Conservation (phyloP, 441 rosid species). For the Brassica balearica region DNA sequence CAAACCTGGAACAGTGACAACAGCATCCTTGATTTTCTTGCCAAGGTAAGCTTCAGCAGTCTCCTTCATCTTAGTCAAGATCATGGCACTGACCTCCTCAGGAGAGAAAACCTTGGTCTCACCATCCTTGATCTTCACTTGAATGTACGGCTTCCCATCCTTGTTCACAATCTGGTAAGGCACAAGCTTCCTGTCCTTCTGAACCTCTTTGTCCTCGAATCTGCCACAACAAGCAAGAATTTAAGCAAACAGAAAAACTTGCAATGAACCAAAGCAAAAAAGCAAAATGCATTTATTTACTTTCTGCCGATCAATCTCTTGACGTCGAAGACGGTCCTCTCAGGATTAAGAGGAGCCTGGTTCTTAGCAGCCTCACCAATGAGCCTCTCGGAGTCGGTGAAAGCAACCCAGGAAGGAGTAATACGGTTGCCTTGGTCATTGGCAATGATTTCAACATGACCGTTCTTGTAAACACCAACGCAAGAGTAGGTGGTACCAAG, state of each 20-base stretch:
- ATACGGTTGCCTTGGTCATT: slow-evolving; percentile 99
- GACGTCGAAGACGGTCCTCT: slow-evolving; percentile 89
- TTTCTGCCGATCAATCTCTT: slow-evolving; percentile 96
- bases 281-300: slow-evolving; percentile 45
- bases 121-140: slow-evolving; percentile 86
- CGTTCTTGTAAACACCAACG: slow-evolving; percentile 98
- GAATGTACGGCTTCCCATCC: slow-evolving; percentile 96
- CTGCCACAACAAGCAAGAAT: slow-evolving; percentile 42
- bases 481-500: slow-evolving; percentile 95
- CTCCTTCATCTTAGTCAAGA: slow-evolving; percentile 91
- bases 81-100: slow-evolving; percentile 93
- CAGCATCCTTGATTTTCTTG: slow-evolving; percentile 97
- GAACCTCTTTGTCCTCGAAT: slow-evolving; percentile 95
- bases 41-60: slow-evolving; percentile 99
- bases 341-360: slow-evolving; percentile 79
- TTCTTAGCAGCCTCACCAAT: slow-evolving; percentile 99
- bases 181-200: slow-evolving; percentile 88
- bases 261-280: neutral
- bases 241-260: neutral
- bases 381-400: slow-evolving; percentile 90
- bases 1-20: slow-evolving; percentile 83
- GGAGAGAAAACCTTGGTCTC: slow-evolving; percentile 97
- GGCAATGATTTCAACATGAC: slow-evolving; percentile 97
- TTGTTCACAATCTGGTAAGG: slow-evolving; percentile 91
- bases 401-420: slow-evolving; percentile 96